Base-by-base conservation (phyloP, 78 protist species). In the Polysphondylium violaceum region DNA sequence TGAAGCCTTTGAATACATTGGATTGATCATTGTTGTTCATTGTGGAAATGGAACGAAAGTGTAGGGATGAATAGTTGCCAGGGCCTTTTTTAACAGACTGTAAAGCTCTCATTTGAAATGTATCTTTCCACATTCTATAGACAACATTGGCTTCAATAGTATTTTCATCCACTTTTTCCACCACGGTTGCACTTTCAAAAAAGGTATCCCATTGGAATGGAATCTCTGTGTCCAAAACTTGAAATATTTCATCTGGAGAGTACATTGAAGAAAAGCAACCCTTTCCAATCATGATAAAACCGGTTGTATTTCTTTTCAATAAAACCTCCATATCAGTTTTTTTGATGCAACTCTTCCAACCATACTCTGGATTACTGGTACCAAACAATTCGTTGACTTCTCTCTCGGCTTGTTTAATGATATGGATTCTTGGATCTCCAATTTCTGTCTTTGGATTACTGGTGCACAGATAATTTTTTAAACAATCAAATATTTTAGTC, bases 141-240 rank as follows among this genome's bases (percentile, higher is more conserved):
- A 33, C n/a, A n/a, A 83, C 60, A 1, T 55, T 73, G 0, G 69
- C 74, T 19, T 83, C 91, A 59, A 77, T 41, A 31, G 3, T 1
- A 47, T 27, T 21, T 5, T 25, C 64, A 29, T 67, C 40, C 7
- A 83, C 59, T 43, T 72, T 31, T 41, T 83, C 79, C 19, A 83
- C 60, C 4, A 83, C 21, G 7, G 2, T 0, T 3, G 64, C 51
- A 27, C 44, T 69, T 41, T 83, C 91, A 47, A 50, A 83, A 83
- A 83, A 83, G 3, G 91, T 83, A 31, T 83, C 91, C 91, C 91
- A 83, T 29, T 51, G 51, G 53, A 63, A 83, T 5, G 77, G 91
- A 0, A 55, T 31, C 16, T 51, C 11, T 23, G 63, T 19, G 33
- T 73, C 41, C 3, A 83, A 33, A 0, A 83, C 44, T 33, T 83